Conservation (phyloP, 2,329 filamentous ascomycete species). For the Colletotrichum sp. region DNA sequence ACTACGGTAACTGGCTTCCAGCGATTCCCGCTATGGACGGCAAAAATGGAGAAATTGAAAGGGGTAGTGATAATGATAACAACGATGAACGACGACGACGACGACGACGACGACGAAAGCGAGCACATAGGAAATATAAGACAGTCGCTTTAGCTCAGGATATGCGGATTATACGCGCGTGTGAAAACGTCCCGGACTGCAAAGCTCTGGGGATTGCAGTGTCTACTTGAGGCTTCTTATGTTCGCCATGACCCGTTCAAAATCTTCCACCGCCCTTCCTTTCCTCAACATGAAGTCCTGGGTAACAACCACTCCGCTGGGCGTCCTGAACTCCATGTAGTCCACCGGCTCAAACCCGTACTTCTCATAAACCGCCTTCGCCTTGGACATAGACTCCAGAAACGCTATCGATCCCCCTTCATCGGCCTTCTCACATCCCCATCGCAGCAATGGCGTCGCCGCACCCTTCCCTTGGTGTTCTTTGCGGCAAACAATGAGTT, state of each 20-base stretch:
- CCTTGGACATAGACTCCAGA: slow-evolving; percentile 55
- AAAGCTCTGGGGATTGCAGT: not conserved
- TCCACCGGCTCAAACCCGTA: slow-evolving; percentile 50
- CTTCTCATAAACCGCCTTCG: slow-evolving; percentile 50
- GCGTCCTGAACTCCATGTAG: slow-evolving; percentile 34
- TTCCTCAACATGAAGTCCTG: slow-evolving; percentile 42
- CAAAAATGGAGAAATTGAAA: no score
- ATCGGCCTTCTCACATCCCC: slow-evolving; percentile 53
- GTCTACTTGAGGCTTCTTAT: not conserved
- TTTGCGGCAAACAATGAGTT: slow-evolving; percentile 48
- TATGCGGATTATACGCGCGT: no score
- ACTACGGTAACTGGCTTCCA: no score
- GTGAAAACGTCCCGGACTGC: no score
- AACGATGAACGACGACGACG: no score
- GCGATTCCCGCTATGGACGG: no score
- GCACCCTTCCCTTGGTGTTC: slow-evolving; percentile 52
- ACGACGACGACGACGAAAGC: no score
- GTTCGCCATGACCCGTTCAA: not conserved
- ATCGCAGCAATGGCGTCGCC: slow-evolving; percentile 47
- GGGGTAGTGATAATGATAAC: no score
- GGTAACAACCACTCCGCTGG: slow-evolving; percentile 31
- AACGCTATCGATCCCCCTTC: slow-evolving; percentile 45
- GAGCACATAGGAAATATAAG: no score
- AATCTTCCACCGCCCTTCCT: slow-evolving; percentile 1
- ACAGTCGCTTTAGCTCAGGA: no score